These are phyloP conservation scores for Didymella pomorum DNA, from an alignment of 2,329 filamentous ascomycete genomes.

Conservation along the genomic window DNA sequence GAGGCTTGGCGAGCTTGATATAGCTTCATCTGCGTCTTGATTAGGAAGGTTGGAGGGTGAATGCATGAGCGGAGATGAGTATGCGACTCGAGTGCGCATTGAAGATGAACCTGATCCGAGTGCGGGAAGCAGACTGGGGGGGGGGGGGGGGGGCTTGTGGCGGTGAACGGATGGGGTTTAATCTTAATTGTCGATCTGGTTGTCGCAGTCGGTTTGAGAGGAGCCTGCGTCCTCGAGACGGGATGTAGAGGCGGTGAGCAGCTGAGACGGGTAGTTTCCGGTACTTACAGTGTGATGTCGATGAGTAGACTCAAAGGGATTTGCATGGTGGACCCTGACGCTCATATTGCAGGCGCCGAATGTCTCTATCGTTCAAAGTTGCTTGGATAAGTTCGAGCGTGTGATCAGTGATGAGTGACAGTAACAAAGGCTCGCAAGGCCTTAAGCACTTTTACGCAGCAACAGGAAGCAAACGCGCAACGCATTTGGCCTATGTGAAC, in stretches of 20 bases:
- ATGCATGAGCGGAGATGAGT: conserved; percentile 10
- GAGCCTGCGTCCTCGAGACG: background rate
- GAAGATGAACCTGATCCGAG: background rate
- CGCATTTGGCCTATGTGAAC: too few relatives aligned
- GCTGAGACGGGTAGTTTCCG: background rate
- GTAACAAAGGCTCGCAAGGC: too few relatives aligned
- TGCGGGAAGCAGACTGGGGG: background rate
- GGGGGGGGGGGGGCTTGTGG: background rate
- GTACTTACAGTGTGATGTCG: too few relatives aligned
- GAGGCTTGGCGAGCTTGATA: conserved; percentile 9
- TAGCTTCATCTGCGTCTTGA: background rate
- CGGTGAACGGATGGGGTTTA: background rate
- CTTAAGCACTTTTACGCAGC: too few relatives aligned
- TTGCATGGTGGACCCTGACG: too few relatives aligned
- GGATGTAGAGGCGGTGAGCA: background rate
- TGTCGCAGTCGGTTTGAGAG: background rate
- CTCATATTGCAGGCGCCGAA: too few relatives aligned
- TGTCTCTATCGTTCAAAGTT: too few relatives aligned
- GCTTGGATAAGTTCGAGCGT: too few relatives aligned
- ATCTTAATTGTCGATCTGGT: background rate
- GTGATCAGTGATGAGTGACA: too few relatives aligned
- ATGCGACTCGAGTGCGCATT: background rate
- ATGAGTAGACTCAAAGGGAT: too few relatives aligned
- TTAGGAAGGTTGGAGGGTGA: background rate
- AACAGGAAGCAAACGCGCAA: too few relatives aligned